Evolutionary conservation across 768 basidiomycete genomes (phyloP), one percentile per base, ranked within the genome.

Genomic region (Dendrothele bispora): DNA sequence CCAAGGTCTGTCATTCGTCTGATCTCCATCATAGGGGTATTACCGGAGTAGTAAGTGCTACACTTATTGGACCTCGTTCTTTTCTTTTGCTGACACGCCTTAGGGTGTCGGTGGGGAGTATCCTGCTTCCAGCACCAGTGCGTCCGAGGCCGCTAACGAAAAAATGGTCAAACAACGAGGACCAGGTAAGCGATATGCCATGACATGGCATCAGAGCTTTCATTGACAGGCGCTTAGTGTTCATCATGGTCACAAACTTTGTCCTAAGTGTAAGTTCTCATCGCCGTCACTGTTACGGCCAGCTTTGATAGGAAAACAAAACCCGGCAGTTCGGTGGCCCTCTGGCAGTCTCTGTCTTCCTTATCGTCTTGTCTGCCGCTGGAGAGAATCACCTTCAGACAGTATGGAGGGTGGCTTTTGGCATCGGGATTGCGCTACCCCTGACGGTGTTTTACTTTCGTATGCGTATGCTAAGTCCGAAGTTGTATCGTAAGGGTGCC

Each of bases 51-150:
- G 83, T 83, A 52, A 58, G 78, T 61, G 34, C n/a, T n/a, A 21
- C 21, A 30, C 37, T 41, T 44, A 11, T 35, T 18, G 15, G 32
- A n/a, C n/a, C n/a, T 25, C 47, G n/a, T 20, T 7, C n/a, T n/a
- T n/a, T n/a, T 21, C 2, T 22, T 39, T 14, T 22, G 8, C 34
- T 48, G 7, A 46, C 40, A 26, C 10, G 29, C 36, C 47, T 17
- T 46, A 84, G 75, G 86, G 86, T 49, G 85, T 86, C 11, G 86
- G 86, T 28, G 86, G 86, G 21, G 86, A 89, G 67, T 89, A 90
- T 62, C 86, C 87, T 2, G 72, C 71, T 7, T 79, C 75, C 12
- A 78, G 74, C 2, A 77, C 77, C 0, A 73, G 73, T 39, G 80
- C 80, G 4, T 74, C 71, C 38, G 82, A 82, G 55, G 75, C 80